Conservation (phyloP, 2,329 filamentous ascomycete species). For the Ilyonectria mors-panacis region DNA sequence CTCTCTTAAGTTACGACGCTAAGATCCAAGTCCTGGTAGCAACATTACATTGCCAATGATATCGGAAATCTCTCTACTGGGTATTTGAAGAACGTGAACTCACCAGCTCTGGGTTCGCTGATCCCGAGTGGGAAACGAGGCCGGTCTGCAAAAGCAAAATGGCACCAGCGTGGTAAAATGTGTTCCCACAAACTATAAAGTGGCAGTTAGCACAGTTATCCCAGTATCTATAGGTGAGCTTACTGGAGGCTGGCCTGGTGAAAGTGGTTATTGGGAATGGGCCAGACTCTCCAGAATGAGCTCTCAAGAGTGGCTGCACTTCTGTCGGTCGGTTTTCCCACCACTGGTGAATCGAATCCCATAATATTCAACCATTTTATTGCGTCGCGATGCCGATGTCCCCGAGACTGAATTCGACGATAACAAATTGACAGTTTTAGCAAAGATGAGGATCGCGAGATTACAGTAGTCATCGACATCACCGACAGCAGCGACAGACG, state of each 20-base stretch:
- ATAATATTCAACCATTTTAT: background rate
- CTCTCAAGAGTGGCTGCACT: background rate
- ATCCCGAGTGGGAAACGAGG: background rate
- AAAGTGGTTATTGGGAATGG: background rate
- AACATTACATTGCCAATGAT: background rate
- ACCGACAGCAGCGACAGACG: constrained; percentile 3
- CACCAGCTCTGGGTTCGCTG: background rate
- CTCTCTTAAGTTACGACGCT: too few relatives aligned
- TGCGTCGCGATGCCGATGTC: background rate
- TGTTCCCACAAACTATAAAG: constrained; percentile 32
- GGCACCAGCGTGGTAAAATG: constrained; percentile 28
- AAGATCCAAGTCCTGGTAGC: too few relatives aligned
- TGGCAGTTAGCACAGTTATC: background rate
- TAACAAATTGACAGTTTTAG: constrained; percentile 28
- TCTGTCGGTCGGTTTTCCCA: background rate
- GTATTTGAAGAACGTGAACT: background rate
- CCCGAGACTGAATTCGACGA: constrained; percentile 10
- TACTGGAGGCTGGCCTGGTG: background rate
- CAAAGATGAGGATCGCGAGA: constrained; percentile 26
- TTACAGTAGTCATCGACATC: constrained; percentile 33
- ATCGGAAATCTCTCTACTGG: background rate
- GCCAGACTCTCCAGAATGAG: background rate
- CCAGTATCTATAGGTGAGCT: background rate
- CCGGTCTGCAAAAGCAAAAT: constrained; percentile 29
- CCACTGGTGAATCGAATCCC: background rate